Conservation (phyloP, 495 filamentous ascomycete species). For the Penicillium subrubescens region DNA sequence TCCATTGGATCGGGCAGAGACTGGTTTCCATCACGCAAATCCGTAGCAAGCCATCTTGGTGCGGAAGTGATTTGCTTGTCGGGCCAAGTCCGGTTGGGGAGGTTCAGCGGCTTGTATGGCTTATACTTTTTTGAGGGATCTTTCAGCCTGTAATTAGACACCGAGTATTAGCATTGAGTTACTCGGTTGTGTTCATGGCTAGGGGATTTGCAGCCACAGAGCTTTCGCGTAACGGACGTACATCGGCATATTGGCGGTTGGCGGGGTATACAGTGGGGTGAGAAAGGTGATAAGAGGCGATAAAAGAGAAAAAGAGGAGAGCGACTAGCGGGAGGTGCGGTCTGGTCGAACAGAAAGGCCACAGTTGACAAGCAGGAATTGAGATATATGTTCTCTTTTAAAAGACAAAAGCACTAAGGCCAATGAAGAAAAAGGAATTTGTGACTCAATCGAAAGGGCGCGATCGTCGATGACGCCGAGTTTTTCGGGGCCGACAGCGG, state of each 20-base stretch:
- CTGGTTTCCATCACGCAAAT: conserved; percentile 88
- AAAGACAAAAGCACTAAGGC: conserved; percentile 12
- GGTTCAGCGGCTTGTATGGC: conserved; percentile 71
- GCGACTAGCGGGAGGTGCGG: conserved; percentile 6
- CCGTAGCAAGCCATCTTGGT: conserved; percentile 84
- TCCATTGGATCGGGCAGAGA: conserved; percentile 89
- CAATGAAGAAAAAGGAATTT: conserved; percentile 29
- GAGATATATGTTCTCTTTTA: conserved; percentile 12
- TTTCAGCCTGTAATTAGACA: conserved; percentile 68
- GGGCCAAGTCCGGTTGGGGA: conserved; percentile 93
- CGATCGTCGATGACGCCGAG: conserved; percentile 29
- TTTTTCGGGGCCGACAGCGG: conserved; percentile 35
- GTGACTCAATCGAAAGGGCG: conserved; percentile 28
- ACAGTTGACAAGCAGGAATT: background rate
- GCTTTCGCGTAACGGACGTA: conserved; percentile 22
- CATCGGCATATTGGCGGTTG: conserved; percentile 42
- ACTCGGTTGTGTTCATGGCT: background rate
- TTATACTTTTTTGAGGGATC: conserved; percentile 93
- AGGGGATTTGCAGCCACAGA: background rate
- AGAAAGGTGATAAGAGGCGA: conserved; percentile 22
- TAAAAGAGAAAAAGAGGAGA: conserved; percentile 9
- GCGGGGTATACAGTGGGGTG: conserved; percentile 34
- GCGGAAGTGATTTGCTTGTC: conserved; percentile 71
- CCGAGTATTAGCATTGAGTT: conserved; percentile 2
- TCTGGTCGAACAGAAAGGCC: background rate